Conservation (phyloP, 1,284 basidiomycete genomes). For the Dichomitus squalens region DNA sequence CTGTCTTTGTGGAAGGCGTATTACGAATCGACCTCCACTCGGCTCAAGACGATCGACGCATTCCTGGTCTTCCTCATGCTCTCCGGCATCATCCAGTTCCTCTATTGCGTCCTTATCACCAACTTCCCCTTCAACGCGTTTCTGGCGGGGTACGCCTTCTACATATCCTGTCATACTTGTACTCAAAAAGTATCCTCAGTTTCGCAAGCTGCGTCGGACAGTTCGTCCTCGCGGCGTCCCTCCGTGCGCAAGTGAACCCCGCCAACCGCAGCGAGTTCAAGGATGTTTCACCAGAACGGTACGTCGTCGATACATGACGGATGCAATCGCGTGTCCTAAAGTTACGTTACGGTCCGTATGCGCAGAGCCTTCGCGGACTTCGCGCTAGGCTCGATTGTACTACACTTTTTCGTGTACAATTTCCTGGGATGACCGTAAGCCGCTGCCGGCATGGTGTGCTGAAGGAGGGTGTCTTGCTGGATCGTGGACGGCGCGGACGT, state of each 20-base stretch:
- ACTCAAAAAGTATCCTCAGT: conserved; percentile 44
- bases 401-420: conserved; percentile 99
- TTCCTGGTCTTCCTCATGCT: conserved; percentile 94
- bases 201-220: conserved; percentile 95
- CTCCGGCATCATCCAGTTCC: conserved; percentile 88
- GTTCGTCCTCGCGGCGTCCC: conserved; percentile 92
- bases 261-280: conserved; percentile 82
- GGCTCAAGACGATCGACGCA: conserved; percentile 92
- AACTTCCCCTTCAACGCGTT: conserved; percentile 98
- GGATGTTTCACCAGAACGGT: conserved; percentile 95
- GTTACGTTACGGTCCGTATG: conserved; percentile 35
- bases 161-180: not conserved
- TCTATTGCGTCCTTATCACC: conserved; percentile 89
- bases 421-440: conserved; percentile 73
- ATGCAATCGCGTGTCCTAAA: not conserved
- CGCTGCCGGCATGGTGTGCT: not conserved
- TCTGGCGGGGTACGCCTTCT: conserved; percentile 83
- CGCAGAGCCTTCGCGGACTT: conserved; percentile 95
- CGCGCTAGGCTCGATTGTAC: conserved; percentile 88
- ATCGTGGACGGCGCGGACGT: conserved; percentile 18
- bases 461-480: conserved; percentile 1
- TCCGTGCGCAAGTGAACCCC: conserved; percentile 92
- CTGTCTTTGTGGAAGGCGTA: conserved; percentile 79
- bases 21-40: conserved; percentile 72
- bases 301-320: conserved; percentile 33